phyloP scores from a whole-genome alignment of 2,329 filamentous ascomycete species.

The Aspergillus spinulosporus region DNA sequence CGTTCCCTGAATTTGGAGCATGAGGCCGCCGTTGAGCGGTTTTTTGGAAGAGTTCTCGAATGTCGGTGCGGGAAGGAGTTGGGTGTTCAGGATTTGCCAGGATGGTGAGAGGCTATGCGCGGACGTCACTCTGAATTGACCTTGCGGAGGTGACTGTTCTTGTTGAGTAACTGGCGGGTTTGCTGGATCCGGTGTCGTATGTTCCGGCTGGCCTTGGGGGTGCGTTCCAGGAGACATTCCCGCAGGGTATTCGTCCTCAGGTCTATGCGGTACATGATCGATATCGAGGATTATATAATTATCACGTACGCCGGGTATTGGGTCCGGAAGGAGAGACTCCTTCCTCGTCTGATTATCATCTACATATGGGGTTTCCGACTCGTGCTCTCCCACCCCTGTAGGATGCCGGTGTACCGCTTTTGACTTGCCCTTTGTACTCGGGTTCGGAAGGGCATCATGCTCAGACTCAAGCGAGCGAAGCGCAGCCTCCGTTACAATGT shows the following conservation, averaged over 20 bases:
- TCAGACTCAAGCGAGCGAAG: conserved; percentile 56
- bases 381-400: conserved; percentile 12
- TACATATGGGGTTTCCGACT: conserved; percentile 14
- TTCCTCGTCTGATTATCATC: conserved; percentile 27
- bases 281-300: conserved; percentile 61
- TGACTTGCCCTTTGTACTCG: conserved; percentile 17
- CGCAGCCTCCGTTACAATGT: conserved; percentile 68
- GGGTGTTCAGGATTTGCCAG: conserved; percentile 66
- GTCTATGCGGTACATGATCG: conserved; percentile 27
- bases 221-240: conserved; percentile 17
- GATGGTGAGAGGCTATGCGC: conserved; percentile 71
- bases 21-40: conserved; percentile 48
- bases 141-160: neutral
- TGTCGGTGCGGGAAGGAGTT: conserved; percentile 61
- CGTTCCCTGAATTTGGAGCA: conserved; percentile 49
- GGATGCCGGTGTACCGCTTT: neutral
- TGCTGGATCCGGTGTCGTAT: neutral
- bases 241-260: conserved; percentile 8
- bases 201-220: conserved; percentile 24
- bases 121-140: conserved; percentile 59
- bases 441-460: conserved; percentile 31
- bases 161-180: conserved; percentile 13
- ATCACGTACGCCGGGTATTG: conserved; percentile 51
- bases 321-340: conserved; percentile 47
- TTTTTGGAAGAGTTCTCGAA: conserved; percentile 59